A percentile compares a stretch with the other conserved stretches of the same genome.
Conservation (phyloP, 2,329 filamentous ascomycete species). For the Pyrenophora tritici-repentis region DNA sequence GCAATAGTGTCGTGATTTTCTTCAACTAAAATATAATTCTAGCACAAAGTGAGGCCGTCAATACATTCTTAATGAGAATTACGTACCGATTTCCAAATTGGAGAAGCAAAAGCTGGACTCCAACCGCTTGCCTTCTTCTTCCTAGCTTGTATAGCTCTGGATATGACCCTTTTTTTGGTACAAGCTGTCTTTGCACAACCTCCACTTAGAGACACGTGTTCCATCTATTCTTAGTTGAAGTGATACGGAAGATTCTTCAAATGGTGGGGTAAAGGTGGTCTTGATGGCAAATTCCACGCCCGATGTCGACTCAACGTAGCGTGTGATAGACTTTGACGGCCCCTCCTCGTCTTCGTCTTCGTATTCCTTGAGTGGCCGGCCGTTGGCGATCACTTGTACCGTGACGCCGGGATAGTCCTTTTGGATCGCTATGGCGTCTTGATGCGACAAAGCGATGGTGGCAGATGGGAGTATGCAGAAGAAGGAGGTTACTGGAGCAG, state of each 20-base stretch:
- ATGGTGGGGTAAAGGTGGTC: too few relatives aligned
- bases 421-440: background rate
- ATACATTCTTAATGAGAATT: background rate
- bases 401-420: background rate
- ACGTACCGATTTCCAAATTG: constrained; percentile 14
- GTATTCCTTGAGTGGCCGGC: background rate
- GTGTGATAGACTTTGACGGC: background rate
- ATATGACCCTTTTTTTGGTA: too few relatives aligned
- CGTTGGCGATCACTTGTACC: background rate
- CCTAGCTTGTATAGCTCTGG: background rate
- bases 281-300: too few relatives aligned
- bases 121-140: background rate
- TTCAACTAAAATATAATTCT: background rate
- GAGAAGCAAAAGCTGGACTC: constrained; percentile 10
- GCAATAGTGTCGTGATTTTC: background rate
- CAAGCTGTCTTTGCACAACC: too few relatives aligned
- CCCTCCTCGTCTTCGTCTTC: background rate
- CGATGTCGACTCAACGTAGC: background rate
- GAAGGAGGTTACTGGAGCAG: too few relatives aligned
- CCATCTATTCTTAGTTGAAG: too few relatives aligned
- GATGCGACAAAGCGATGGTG: too few relatives aligned
- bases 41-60: background rate
- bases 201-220: too few relatives aligned
- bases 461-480: too few relatives aligned
- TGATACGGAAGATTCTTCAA: too few relatives aligned